These are phyloP conservation scores for Penicillium sp. DNA, from an alignment of 2,329 filamentous ascomycete species.

Conservation along the genomic window DNA sequence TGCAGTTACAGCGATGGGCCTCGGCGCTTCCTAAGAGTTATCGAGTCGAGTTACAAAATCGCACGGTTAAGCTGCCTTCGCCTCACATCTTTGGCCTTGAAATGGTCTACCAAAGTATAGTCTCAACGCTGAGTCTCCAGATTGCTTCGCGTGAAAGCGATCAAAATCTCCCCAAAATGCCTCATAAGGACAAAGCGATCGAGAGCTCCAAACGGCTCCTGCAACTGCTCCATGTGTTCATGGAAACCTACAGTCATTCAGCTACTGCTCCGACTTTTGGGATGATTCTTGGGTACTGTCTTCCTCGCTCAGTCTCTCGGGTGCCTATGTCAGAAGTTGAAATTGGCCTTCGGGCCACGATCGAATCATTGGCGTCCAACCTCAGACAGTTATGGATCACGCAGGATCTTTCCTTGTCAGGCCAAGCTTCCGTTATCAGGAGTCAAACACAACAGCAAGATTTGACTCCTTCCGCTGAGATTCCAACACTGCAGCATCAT, in stretches of 20 bases:
- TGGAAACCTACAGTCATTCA: conserved; percentile 45
- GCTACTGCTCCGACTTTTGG: conserved; percentile 46
- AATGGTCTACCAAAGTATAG: conserved; percentile 36
- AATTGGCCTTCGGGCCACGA: conserved; percentile 27
- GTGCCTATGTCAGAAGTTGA: conserved; percentile 24
- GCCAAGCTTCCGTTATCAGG: neutral
- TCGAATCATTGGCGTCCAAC: conserved; percentile 32
- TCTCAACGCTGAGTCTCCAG: conserved; percentile 27
- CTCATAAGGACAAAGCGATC: conserved; percentile 31
- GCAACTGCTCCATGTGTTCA: conserved; percentile 38
- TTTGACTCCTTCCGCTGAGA: conserved; percentile 5
- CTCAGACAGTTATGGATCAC: conserved; percentile 32
- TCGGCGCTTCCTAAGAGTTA: conserved; percentile 33
- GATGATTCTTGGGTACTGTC: conserved; percentile 39
- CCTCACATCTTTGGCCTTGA: conserved; percentile 39
- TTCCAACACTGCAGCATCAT: conserved; percentile 7
- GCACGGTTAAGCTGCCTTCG: conserved; percentile 25
- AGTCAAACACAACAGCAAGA: conserved; percentile 13
- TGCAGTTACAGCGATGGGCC: conserved; percentile 36
- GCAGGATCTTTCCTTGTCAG: conserved; percentile 10
- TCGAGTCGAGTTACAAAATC: conserved; percentile 31
- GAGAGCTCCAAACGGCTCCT: conserved; percentile 39
- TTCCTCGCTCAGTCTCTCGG: conserved; percentile 20
- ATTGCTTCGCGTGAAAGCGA: conserved; percentile 28
- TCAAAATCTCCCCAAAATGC: conserved; percentile 20